These are phyloP conservation scores for Xylogone sp. DNA, from an alignment of 2,329 filamentous ascomycete genomes.

Conservation along the genomic window DNA sequence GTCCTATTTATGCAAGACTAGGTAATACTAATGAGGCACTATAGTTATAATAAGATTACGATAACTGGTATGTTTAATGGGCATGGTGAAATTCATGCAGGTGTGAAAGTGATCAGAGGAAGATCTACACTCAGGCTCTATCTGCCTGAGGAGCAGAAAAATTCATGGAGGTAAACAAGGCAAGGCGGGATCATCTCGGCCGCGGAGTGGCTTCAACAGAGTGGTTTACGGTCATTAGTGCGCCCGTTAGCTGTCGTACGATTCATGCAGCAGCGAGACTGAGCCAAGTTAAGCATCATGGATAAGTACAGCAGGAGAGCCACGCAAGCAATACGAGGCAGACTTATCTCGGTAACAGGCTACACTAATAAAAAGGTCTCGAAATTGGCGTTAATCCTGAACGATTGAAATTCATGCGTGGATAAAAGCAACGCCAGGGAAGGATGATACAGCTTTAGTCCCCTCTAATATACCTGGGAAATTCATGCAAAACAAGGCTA, in stretches of 20 bases:
- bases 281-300: slow-evolving; percentile 7
- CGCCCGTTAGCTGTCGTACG: slow-evolving; percentile 6
- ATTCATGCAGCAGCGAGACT: slow-evolving; percentile 8
- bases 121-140: slow-evolving; percentile 4
- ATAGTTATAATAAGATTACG: slow-evolving; percentile 3
- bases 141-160: background rate
- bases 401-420: slow-evolving; percentile 12
- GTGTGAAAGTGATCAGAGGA: slow-evolving; percentile 2
- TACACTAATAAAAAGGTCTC: slow-evolving; percentile 7
- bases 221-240: slow-evolving; percentile 3
- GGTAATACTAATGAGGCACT: slow-evolving; percentile 2
- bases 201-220: slow-evolving; percentile 1
- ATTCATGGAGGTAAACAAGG: background rate
- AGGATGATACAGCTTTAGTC: slow-evolving; percentile 12
- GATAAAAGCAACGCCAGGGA: slow-evolving; percentile 12
- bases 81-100: no score
- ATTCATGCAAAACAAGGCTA: slow-evolving; percentile 10
- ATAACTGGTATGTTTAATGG: background rate
- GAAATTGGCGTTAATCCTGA: slow-evolving; percentile 8
- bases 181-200: background rate
- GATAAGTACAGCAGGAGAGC: slow-evolving; percentile 9
- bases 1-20: slow-evolving; percentile 9
- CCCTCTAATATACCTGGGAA: slow-evolving; percentile 9
- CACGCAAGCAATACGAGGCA: slow-evolving; percentile 1
- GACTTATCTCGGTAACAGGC: slow-evolving; percentile 1